phyloP scores from a whole-genome alignment of 2,329 filamentous ascomycete genomes.

The Penicillium hordei region DNA sequence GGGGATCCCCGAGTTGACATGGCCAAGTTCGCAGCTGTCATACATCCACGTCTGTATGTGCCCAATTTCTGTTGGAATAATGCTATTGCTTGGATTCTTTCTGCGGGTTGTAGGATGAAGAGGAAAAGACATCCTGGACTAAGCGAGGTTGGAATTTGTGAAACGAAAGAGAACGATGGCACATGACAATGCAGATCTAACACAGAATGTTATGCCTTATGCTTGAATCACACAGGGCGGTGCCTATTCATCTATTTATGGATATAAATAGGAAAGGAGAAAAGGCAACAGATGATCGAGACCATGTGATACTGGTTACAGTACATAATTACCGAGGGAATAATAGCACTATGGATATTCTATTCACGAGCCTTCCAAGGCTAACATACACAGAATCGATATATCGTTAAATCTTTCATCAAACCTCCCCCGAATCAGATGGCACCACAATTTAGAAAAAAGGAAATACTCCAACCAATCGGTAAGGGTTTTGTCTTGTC shows the following conservation, averaged over 20 bases:
- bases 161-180: too few relatives aligned
- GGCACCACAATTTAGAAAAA: neutral
- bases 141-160: too few relatives aligned
- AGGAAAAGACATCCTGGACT: too few relatives aligned
- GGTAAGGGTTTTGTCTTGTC: neutral
- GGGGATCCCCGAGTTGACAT: too few relatives aligned
- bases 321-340: neutral
- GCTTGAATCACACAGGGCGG: neutral
- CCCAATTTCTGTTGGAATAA: too few relatives aligned
- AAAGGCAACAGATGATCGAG: neutral
- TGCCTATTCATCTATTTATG: neutral
- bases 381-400: constrained; percentile 4
- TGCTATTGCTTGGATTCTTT: too few relatives aligned
- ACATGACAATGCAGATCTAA: neutral
- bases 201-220: neutral
- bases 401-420: constrained; percentile 1
- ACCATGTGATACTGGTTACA: neutral
- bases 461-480: neutral
- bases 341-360: neutral
- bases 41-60: too few relatives aligned
- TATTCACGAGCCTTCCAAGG: constrained; percentile 3
- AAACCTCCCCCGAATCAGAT: neutral
- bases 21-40: too few relatives aligned
- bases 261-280: neutral
- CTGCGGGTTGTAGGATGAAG: too few relatives aligned